Percentiles rank a stretch among this genome's conserved stretches.
Evolutionary conservation across 192 early-diverging fungal genomes (phyloP).

Genomic region (Coemansia sp.): DNA sequence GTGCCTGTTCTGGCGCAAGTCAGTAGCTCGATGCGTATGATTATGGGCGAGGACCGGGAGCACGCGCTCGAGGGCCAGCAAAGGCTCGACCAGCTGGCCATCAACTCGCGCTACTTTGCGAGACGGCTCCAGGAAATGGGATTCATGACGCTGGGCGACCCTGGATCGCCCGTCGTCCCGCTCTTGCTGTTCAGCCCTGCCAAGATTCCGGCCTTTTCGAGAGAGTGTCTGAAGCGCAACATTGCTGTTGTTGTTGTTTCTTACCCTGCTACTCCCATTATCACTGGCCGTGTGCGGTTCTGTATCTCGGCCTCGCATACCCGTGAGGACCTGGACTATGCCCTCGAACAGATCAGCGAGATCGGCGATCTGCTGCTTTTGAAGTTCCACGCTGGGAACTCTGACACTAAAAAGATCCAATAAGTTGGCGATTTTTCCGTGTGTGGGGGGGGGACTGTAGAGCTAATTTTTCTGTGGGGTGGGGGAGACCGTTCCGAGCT

Average conservation of each 20-base stretch:
- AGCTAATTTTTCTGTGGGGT: too few relatives aligned
- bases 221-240: constrained; percentile 82
- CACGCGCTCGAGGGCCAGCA: constrained; percentile 77
- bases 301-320: constrained; percentile 94
- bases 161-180: constrained; percentile 87
- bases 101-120: constrained; percentile 83
- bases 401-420: constrained; percentile 1
- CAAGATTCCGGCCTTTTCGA: constrained; percentile 95
- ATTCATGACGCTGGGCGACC: constrained; percentile 89
- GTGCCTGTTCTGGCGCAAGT: constrained; percentile 87
- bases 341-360: constrained; percentile 66
- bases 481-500: too few relatives aligned
- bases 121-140: constrained; percentile 79
- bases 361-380: constrained; percentile 71
- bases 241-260: constrained; percentile 96
- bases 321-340: constrained; percentile 82
- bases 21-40: constrained; percentile 83
- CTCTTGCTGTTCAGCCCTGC: constrained; percentile 90
- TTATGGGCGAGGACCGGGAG: constrained; percentile 83
- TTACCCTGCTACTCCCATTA: constrained; percentile 97
- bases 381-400: constrained; percentile 52
- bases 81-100: constrained; percentile 79
- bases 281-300: constrained; percentile 90
- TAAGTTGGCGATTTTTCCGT: neutral
- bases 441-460: too few relatives aligned